These are phyloP conservation scores for Cladosporium phlei DNA, from an alignment of 2,329 filamentous ascomycete species.

Conservation along the genomic window DNA sequence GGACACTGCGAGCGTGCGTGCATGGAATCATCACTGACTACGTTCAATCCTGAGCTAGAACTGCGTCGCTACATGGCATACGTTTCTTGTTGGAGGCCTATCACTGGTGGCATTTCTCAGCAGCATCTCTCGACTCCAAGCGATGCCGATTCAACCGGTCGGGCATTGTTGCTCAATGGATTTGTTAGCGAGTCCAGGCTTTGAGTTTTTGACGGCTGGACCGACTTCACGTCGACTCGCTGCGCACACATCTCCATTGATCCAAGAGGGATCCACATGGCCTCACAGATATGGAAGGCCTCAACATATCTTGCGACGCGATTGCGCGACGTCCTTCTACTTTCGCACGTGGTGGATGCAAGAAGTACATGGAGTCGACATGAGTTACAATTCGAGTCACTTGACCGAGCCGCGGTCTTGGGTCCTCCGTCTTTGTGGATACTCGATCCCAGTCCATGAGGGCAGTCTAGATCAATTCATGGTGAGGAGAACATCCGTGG, in stretches of 20 bases:
- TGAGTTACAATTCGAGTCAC: constrained; percentile 1
- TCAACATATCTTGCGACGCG: neutral
- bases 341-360: neutral
- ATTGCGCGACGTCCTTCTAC: constrained; percentile 6
- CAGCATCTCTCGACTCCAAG: neutral
- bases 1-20: neutral
- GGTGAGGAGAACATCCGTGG: neutral
- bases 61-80: neutral
- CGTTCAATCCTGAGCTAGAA: neutral
- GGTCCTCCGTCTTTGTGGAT: neutral
- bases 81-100: neutral
- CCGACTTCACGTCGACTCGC: neutral
- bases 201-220: neutral
- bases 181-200: neutral
- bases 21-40: neutral
- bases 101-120: constrained; percentile 10
- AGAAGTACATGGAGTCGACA: neutral
- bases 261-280: neutral
- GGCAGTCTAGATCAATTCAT: neutral
- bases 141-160: neutral
- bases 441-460: neutral
- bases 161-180: neutral
- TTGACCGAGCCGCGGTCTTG: constrained; percentile 5
- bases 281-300: neutral
- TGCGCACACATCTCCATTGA: neutral